A percentile compares a stretch with the other conserved stretches of the same genome.
phyloP scores from a whole-genome alignment of 2,329 filamentous ascomycete species.

The Aspergillus candidus region DNA sequence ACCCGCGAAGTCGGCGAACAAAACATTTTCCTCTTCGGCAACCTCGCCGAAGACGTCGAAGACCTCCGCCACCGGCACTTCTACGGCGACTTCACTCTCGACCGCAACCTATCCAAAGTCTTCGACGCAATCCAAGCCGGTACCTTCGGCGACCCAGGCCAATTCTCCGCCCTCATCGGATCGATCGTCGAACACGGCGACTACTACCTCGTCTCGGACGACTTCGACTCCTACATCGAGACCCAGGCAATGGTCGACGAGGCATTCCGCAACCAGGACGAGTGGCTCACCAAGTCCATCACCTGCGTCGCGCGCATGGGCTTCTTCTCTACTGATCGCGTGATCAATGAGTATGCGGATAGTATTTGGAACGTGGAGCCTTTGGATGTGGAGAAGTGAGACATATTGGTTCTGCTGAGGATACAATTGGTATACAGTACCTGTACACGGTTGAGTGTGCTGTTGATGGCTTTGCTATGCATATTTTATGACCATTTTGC shows the following conservation, averaged over 20 bases:
- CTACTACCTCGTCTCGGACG: slow-evolving; percentile 95
- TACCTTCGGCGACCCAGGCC: slow-evolving; percentile 69
- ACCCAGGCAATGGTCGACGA: slow-evolving; percentile 88
- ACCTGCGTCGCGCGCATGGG: slow-evolving; percentile 87
- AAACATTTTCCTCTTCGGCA: slow-evolving; percentile 98
- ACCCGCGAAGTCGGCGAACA: slow-evolving; percentile 93
- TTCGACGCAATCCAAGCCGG: slow-evolving; percentile 76
- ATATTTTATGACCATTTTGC: too few species aligned
- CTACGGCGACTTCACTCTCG: slow-evolving; percentile 72
- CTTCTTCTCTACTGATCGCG: slow-evolving; percentile 92
- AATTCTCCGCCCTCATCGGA: slow-evolving; percentile 77
- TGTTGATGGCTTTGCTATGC: too few species aligned
- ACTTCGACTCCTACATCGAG: slow-evolving; percentile 91
- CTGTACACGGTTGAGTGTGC: too few species aligned
- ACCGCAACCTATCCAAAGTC: slow-evolving; percentile 69
- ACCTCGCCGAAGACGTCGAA: slow-evolving; percentile 91
- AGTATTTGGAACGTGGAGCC: slow-evolving; percentile 96
- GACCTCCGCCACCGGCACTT: slow-evolving; percentile 86
- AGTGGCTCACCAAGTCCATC: slow-evolving; percentile 89
- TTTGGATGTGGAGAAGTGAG: slow-evolving; percentile 44
- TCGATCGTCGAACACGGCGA: slow-evolving; percentile 90
- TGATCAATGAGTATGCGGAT: slow-evolving; percentile 96
- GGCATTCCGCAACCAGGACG: slow-evolving; percentile 84
- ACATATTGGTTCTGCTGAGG: too few species aligned
- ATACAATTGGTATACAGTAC: too few species aligned